Evolutionary conservation across 192 early-diverging fungal genomes (phyloP), one percentile per base, ranked within the genome.

Genomic region (Podila minutissima): DNA sequence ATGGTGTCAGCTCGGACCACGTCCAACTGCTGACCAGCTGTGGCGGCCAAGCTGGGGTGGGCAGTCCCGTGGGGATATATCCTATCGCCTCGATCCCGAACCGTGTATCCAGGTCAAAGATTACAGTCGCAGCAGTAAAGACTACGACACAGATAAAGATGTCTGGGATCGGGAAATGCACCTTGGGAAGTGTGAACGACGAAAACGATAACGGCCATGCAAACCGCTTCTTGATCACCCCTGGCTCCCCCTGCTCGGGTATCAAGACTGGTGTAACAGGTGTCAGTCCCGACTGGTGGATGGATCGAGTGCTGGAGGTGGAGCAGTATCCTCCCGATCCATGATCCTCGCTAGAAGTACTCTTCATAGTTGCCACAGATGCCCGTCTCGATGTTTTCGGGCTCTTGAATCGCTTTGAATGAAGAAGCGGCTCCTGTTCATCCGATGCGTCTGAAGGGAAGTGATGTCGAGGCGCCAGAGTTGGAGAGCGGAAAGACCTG

Each of bases 131-230:
- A 6, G 59, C 65, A 9, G 83, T 84, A 46, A 82, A 84, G 12
- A 84, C 22, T 0, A 84, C 61, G 29, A 84, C 75, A 61, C 69
- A 74, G 8, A 79, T 66, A 31, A 84, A 72, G 46, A 82, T 74
- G 50, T 82, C 76, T 3, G 83, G 83, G 13, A 84, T 72, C 0
- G 78, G 83, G 35, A 78, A 69, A 19, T 83, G 82, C 1, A 83
- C 74, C 13, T 58, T 71, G 20, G 74, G 69, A 24, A 75, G 63
- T 48, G 31, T 53, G 49, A 49, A 19, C 31, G 20, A 4, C 15
- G n/a, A 37, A 4, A 9, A 28, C 15, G 17, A 22, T 50, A 67
- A 26, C 0, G 28, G 28, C 13, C 62, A 17, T 46, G 41, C 41
- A 0, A 46, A 17, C 35, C 13, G 28, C 22, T 60, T 60, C 29